phyloP scores from a whole-genome alignment of 805 yeast genomes.

The Lipomyces yamadae region DNA sequence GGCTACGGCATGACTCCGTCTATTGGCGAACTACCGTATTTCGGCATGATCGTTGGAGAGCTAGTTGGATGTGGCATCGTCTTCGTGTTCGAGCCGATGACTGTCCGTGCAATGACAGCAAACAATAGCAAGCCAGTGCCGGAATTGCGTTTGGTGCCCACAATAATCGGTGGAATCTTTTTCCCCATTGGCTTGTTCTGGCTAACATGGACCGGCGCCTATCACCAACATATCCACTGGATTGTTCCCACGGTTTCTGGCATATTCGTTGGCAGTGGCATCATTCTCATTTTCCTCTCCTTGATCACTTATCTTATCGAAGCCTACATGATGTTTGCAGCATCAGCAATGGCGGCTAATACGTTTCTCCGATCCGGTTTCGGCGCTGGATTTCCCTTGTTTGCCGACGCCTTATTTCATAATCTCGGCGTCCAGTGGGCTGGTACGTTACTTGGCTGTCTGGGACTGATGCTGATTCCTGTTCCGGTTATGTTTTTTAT shows the following conservation, averaged over 20 bases:
- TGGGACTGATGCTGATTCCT: constrained; percentile 62
- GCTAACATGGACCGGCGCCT: constrained; percentile 88
- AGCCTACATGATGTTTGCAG: constrained; percentile 67
- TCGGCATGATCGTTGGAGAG: constrained; percentile 75
- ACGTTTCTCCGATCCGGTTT: constrained; percentile 69
- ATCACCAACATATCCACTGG: constrained; percentile 72
- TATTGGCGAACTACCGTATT: constrained; percentile 76
- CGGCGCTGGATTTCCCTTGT: constrained; percentile 74
- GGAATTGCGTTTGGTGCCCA: constrained; percentile 77
- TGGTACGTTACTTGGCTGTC: constrained; percentile 69
- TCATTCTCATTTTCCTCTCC: constrained; percentile 66
- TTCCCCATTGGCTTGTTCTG: constrained; percentile 83
- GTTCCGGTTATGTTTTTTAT: constrained; percentile 70
- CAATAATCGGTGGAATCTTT: constrained; percentile 70
- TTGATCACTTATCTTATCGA: constrained; percentile 70
- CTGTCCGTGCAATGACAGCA: constrained; percentile 52
- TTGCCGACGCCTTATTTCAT: constrained; percentile 71
- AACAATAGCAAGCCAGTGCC: constrained; percentile 70
- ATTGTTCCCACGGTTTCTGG: constrained; percentile 69
- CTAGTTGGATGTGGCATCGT: constrained; percentile 60
- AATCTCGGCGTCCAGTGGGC: constrained; percentile 80
- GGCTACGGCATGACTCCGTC: constrained; percentile 67
- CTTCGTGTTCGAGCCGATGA: constrained; percentile 60
- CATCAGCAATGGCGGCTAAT: constrained; percentile 78
- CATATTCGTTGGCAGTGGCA: constrained; percentile 63